Base-by-base conservation (phyloP, 768 basidiomycete species). In the Suillus clintonianus region DNA sequence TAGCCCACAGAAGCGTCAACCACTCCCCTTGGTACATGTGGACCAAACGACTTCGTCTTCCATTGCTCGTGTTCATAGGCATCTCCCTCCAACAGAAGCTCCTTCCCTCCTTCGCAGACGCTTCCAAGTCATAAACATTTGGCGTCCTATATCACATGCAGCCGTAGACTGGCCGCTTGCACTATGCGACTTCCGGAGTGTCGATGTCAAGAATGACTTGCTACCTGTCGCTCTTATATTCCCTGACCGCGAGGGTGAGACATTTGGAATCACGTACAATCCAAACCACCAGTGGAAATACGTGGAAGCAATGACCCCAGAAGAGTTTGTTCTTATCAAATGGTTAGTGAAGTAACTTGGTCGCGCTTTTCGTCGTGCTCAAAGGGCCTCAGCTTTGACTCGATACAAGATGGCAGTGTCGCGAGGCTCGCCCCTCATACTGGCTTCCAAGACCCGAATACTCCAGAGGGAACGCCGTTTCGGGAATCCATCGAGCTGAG, bases 111-210 rank as follows among this genome's bases (percentile, higher is more conserved):
- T 83, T 41, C 70, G 77, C 64, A 71, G 75, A 27, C 82, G 83
- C 63, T 85, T 82, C 71, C 83, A 84, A 66, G 81, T 85, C 65
- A 78, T 85, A 64, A 85, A 85, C 70, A 71, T 86, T 62, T 86
- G 85, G 85, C 78, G 84, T 27, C 84, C 84, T 1, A 83, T 85
- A 68, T 68, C 74, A 19, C 72, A 81, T 63, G 66, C 77, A 2
- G 83, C 82, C 3, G 68, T 71, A n/a, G 85, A 85, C 64, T 82
- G 77, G 74, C 84, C 83, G 6, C 77, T 86, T 42, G 78, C 80
- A 13, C 73, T 83, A 0, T 82, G 82, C 68, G 85, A 86, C 71
- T 83, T 73, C 68, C 75, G 79, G 14, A 80, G 75, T 61, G 71
- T 84, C 8, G 75, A 83, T 64, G 55, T 64, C 1, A 64, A 72